Conservation (phyloP, 2,329 filamentous ascomycete genomes). For the Rutstroemia sp. region DNA sequence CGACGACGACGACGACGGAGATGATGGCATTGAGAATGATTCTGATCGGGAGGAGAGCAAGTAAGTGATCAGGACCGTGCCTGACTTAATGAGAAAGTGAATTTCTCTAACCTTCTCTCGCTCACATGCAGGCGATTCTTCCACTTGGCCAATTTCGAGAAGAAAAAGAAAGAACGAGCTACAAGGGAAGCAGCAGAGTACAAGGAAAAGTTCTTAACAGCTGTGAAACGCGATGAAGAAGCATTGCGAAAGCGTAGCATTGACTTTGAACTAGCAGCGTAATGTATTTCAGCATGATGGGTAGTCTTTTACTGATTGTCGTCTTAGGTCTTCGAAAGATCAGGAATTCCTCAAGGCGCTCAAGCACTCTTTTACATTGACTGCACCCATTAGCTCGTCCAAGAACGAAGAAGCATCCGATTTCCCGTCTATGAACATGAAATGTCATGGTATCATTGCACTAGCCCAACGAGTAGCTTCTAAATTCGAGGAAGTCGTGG, state of each 20-base stretch:
- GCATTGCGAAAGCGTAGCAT: neutral
- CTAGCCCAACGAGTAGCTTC: neutral
- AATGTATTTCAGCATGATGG: neutral
- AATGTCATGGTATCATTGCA: neutral
- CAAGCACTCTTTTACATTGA: neutral
- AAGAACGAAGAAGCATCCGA: neutral
- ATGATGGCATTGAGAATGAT: slow-evolving; percentile 23
- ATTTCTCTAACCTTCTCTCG: neutral
- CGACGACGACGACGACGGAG: slow-evolving; percentile 16
- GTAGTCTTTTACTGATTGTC: neutral
- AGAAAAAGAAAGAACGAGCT: neutral
- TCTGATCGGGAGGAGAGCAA: slow-evolving; percentile 22
- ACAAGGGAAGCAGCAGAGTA: neutral
- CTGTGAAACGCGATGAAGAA: neutral
- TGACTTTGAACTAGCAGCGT: neutral
- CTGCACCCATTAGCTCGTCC: neutral
- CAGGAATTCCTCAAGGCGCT: neutral
- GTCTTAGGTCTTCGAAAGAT: neutral
- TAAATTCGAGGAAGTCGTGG: neutral
- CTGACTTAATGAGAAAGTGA: neutral
- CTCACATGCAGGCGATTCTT: neutral
- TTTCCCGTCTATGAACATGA: slow-evolving; percentile 1
- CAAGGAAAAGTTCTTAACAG: neutral
- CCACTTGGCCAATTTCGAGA: slow-evolving; percentile 1
- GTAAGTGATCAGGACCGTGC: slow-evolving; percentile 14